Evolutionary conservation across 495 filamentous ascomycete species (phyloP).

Genomic region (Xylona heveae): DNA sequence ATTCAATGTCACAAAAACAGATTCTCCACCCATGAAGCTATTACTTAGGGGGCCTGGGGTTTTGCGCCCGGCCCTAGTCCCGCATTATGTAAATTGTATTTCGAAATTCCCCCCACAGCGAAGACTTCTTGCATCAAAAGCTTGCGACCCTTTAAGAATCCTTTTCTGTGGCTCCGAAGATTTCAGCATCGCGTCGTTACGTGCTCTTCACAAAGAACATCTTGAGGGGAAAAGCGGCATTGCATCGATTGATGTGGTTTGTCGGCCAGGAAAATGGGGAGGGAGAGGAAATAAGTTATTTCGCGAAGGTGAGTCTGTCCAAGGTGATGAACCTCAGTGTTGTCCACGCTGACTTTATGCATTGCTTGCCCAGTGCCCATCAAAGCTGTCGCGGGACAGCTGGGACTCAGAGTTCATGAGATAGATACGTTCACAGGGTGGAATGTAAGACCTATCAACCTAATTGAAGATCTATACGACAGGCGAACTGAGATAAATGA

Average conservation of each 20-base stretch:
- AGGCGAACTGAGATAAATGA: background rate
- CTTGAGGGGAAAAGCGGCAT: slow-evolving; percentile 31
- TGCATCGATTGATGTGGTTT: slow-evolving; percentile 71
- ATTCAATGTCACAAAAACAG: too few relatives aligned
- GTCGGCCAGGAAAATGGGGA: slow-evolving; percentile 48
- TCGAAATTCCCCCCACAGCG: too few relatives aligned
- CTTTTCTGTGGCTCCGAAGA: slow-evolving; percentile 91
- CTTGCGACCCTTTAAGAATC: slow-evolving; percentile 52
- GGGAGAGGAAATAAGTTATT: slow-evolving; percentile 54
- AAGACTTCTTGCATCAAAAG: too few relatives aligned
- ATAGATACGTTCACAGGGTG: slow-evolving; percentile 65
- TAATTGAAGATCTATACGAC: slow-evolving; percentile 8
- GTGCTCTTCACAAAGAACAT: slow-evolving; percentile 43
- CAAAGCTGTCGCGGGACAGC: slow-evolving; percentile 34
- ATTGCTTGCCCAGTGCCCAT: slow-evolving; percentile 40
- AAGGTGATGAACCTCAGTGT: slow-evolving; percentile 3
- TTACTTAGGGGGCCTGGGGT: too few relatives aligned
- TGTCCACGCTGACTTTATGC: slow-evolving; percentile 3
- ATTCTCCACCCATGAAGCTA: too few relatives aligned
- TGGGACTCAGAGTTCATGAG: slow-evolving; percentile 48
- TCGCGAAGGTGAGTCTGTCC: slow-evolving; percentile 34
- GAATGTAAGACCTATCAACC: slow-evolving; percentile 28
- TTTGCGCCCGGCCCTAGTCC: too few relatives aligned
- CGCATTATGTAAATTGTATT: too few relatives aligned
- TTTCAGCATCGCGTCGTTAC: slow-evolving; percentile 67